Conservation (phyloP, 108 stramenopile genomes). For the Pseudonitzschia multistriata region DNA sequence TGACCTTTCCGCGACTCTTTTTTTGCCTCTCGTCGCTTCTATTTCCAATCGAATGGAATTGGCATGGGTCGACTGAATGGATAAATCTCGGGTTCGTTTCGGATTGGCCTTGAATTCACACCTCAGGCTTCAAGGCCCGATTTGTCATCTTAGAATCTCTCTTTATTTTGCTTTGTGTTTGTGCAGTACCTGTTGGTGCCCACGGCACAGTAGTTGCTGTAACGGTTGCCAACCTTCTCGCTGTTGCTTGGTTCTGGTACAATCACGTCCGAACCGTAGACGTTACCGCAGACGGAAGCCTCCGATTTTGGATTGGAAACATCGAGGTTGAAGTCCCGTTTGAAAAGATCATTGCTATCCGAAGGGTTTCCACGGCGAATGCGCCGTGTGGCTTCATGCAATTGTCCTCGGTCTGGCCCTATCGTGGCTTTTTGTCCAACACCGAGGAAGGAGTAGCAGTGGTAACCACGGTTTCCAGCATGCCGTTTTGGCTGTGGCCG, state of each 20-base stretch:
- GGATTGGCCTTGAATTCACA: neutral
- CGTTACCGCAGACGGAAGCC: slow-evolving; percentile 73
- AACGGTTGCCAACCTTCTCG: slow-evolving; percentile 71
- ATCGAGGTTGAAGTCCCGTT: slow-evolving; percentile 85
- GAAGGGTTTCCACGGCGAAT: slow-evolving; percentile 34
- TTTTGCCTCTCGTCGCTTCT: too few relatives aligned
- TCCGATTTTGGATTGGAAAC: slow-evolving; percentile 90
- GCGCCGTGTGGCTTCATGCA: slow-evolving; percentile 38
- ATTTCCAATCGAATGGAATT: neutral
- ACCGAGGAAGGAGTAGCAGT: slow-evolving; percentile 80
- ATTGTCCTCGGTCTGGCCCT: slow-evolving; percentile 53
- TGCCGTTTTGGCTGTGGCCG: slow-evolving; percentile 87
- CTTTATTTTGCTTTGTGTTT: slow-evolving; percentile 61
- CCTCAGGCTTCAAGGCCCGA: slow-evolving; percentile 73
- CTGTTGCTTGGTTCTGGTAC: slow-evolving; percentile 89
- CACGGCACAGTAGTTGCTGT: slow-evolving; percentile 82
- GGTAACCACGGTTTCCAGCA: slow-evolving; percentile 76
- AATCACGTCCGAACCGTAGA: slow-evolving; percentile 85
- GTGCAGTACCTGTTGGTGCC: slow-evolving; percentile 79
- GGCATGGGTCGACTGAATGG: neutral
- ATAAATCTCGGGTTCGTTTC: neutral
- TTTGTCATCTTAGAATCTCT: slow-evolving; percentile 72
- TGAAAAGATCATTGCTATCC: slow-evolving; percentile 74
- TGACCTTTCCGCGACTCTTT: neutral
- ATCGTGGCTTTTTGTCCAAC: slow-evolving; percentile 67